phyloP scores from a whole-genome alignment of 2,329 filamentous ascomycete species.

The Dactylonectria estremocensis region DNA sequence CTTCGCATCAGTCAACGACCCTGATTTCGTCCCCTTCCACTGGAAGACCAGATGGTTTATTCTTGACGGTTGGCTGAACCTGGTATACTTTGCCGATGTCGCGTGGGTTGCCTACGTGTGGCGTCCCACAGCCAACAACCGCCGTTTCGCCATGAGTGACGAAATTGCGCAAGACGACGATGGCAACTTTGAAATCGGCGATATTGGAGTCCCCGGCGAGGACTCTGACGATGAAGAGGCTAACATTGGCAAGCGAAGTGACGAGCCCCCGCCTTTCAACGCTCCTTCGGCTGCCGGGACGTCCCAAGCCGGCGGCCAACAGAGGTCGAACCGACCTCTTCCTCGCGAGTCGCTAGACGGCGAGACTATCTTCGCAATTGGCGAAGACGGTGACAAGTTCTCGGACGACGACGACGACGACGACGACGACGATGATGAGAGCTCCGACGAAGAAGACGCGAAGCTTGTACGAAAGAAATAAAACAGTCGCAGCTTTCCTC shows the following conservation, averaged over 20 bases:
- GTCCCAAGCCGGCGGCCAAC: slow-evolving; percentile 44
- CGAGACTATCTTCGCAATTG: slow-evolving; percentile 96
- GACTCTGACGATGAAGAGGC: slow-evolving; percentile 73
- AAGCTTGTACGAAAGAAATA: slow-evolving; percentile 67
- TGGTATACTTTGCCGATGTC: slow-evolving; percentile 96
- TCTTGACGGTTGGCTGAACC: slow-evolving; percentile 95
- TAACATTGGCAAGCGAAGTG: slow-evolving; percentile 58
- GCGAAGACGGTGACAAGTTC: slow-evolving; percentile 87
- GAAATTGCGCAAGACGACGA: slow-evolving; percentile 99
- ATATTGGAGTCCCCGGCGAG: slow-evolving; percentile 81
- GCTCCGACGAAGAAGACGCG: slow-evolving; percentile 68
- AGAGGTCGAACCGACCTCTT: slow-evolving; percentile 54
- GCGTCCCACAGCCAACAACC: slow-evolving; percentile 96
- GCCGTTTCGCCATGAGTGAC: slow-evolving; percentile 98
- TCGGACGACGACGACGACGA: slow-evolving; percentile 79
- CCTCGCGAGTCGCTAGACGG: slow-evolving; percentile 78
- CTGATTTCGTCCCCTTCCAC: slow-evolving; percentile 94
- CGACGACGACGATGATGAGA: slow-evolving; percentile 75
- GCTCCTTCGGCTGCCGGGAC: slow-evolving; percentile 44
- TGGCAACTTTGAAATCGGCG: slow-evolving; percentile 93
- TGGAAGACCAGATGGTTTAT: slow-evolving; percentile 99
- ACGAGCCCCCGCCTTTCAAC: slow-evolving; percentile 44
- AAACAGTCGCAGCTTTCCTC: slow-evolving; percentile 25
- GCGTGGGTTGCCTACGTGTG: slow-evolving; percentile 95
- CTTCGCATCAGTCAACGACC: slow-evolving; percentile 87